Evolutionary conservation across 2,329 filamentous ascomycete genomes (phyloP), one percentile per base, ranked within the genome.

Genomic region (Cryphonectria naterciae): DNA sequence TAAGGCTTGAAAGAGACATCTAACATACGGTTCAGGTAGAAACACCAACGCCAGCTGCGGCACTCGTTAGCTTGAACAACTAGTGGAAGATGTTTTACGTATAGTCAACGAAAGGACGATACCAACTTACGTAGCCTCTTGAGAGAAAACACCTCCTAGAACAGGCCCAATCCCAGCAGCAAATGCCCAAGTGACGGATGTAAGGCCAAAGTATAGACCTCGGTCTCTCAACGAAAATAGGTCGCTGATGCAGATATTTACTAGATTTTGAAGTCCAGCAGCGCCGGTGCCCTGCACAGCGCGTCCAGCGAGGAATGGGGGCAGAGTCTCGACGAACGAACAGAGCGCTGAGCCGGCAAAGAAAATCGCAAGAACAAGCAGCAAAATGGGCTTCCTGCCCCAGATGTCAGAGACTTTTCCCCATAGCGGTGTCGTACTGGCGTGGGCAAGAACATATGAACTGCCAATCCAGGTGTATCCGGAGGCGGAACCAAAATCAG

Each of bases 401-500:
- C 86, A 89, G 68, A 89, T 86, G 35, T 89, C 87, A 58, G 85
- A 85, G 63, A 89, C 76, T 75, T 88, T 87, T 69, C 90, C 91
- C 92, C 92, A 95, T 65, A 91, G 88, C 0, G 92, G 91, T 0
- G 88, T 88, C 1, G 87, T 86, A 78, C 84, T 87, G 1, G 91
- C 89, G 77, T 89, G 91, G 69, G 89, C 91, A 15, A 95, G 87
- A 8, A 94, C 83, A 76, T 92, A 95, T 2, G 92, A 89, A 52
- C 87, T 89, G 19, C 92, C 92, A 73, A 95, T 90, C 93, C 92
- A 95, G 67, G 90, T 87, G 80, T 94, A 95, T 35, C 92, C 92
- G 22, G 87, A 83, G 3, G 88, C 88, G 7, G 91, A 92, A 61
- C 89, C 77, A 72, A 95, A 87, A 72, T 92, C 84, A 46, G 81